phyloP scores from a whole-genome alignment of 805 yeast species.

The Candida coquimbonensis region DNA sequence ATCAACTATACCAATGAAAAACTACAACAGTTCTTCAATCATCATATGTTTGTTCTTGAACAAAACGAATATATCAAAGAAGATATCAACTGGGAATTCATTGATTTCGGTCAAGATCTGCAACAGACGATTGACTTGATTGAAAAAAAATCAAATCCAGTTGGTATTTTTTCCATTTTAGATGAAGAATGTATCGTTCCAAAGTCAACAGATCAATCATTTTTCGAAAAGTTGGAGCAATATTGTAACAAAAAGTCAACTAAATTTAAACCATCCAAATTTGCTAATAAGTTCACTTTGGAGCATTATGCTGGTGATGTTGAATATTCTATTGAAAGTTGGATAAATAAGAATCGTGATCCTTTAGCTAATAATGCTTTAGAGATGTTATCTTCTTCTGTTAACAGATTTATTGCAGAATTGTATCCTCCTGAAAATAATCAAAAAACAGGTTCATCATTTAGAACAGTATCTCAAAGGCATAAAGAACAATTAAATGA shows the following conservation, averaged over 20 bases:
- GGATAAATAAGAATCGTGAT: slow-evolving; percentile 93
- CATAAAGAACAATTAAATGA: slow-evolving; percentile 78
- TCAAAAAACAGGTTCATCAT: slow-evolving; percentile 31
- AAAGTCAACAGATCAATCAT: slow-evolving; percentile 74
- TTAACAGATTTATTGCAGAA: slow-evolving; percentile 45
- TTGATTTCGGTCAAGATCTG: slow-evolving; percentile 91
- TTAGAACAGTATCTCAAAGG: slow-evolving; percentile 78
- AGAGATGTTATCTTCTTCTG: slow-evolving; percentile 51
- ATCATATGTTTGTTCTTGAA: slow-evolving; percentile 94
- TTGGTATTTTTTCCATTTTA: slow-evolving; percentile 78
- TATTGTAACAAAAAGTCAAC: slow-evolving; percentile 50
- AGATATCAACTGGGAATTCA: slow-evolving; percentile 92
- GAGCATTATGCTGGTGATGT: slow-evolving; percentile 96
- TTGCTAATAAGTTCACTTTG: slow-evolving; percentile 70
- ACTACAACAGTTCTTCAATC: slow-evolving; percentile 95
- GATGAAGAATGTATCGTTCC: slow-evolving; percentile 97
- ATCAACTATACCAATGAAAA: slow-evolving; percentile 97
- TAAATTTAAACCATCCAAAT: slow-evolving; percentile 67
- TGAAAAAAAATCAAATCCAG: slow-evolving; percentile 63
- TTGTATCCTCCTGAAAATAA: slow-evolving; percentile 41
- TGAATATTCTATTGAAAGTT: slow-evolving; percentile 85
- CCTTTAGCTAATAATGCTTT: slow-evolving; percentile 77
- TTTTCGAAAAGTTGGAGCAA: slow-evolving; percentile 67
- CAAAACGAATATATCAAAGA: slow-evolving; percentile 93
- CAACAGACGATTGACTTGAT: slow-evolving; percentile 92